phyloP scores from a whole-genome alignment of 2,329 filamentous ascomycete species.

The Beauveria medogensis region DNA sequence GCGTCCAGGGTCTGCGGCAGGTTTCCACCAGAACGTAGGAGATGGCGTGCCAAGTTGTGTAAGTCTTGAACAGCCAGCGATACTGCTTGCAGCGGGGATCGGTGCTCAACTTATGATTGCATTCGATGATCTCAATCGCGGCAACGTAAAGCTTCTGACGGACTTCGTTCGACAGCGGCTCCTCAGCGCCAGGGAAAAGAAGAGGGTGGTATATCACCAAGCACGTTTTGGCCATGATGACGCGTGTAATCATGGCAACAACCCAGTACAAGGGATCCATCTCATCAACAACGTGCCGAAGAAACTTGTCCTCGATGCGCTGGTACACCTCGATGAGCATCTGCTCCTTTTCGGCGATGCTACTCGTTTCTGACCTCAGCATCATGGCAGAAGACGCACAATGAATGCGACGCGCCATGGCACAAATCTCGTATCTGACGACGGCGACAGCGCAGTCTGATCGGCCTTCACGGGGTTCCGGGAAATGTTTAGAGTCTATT shows the following conservation, averaged over 20 bases:
- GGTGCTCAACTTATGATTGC: constrained; percentile 56
- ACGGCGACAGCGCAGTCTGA: constrained; percentile 43
- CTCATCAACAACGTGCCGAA: constrained; percentile 41
- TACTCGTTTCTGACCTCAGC: constrained; percentile 20
- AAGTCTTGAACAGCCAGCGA: constrained; percentile 42
- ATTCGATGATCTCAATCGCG: constrained; percentile 65
- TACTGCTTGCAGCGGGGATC: constrained; percentile 42
- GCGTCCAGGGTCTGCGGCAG: constrained; percentile 39
- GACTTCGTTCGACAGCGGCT: constrained; percentile 50
- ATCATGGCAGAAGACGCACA: constrained; percentile 26
- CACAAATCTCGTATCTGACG: constrained; percentile 45
- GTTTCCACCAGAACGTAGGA: constrained; percentile 41
- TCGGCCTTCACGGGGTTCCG: constrained; percentile 38
- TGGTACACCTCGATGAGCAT: constrained; percentile 45
- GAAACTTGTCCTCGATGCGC: constrained; percentile 46
- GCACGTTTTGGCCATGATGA: constrained; percentile 73
- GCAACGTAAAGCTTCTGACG: constrained; percentile 63
- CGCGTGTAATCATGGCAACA: constrained; percentile 56
- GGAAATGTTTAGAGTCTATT: constrained; percentile 38
- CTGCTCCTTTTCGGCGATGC: constrained; percentile 29
- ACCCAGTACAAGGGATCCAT: constrained; percentile 56
- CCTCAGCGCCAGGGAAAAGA: constrained; percentile 50
- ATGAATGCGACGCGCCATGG: constrained; percentile 28
- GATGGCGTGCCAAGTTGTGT: constrained; percentile 44
- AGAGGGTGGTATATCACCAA: constrained; percentile 69